Evolutionary conservation across 163 green algal species (phyloP).

Genomic region (Volvox carteri): DNA sequence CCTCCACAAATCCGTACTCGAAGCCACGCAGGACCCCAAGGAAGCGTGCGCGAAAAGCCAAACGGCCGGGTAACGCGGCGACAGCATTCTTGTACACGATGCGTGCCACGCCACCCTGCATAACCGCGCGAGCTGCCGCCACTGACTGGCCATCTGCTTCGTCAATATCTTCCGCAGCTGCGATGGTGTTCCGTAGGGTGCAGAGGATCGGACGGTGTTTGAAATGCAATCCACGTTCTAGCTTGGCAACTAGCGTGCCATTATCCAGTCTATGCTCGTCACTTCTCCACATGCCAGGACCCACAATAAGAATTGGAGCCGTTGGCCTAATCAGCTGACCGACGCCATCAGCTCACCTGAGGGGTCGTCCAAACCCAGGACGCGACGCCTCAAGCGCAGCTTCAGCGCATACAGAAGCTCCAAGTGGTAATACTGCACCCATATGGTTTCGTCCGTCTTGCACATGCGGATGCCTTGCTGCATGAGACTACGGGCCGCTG

Average conservation of each 20-base stretch:
- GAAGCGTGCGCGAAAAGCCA: slow-evolving; percentile 70
- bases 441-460: slow-evolving; percentile 77
- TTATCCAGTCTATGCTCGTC: too few species aligned
- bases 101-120: slow-evolving; percentile 75
- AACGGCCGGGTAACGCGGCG: slow-evolving; percentile 59
- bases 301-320: too few species aligned
- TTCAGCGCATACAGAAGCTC: slow-evolving; percentile 92
- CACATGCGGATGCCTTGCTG: slow-evolving; percentile 93
- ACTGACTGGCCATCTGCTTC: neutral
- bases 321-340: too few species aligned
- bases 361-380: slow-evolving; percentile 82
- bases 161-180: neutral
- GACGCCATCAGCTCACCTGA: slow-evolving; percentile 2
- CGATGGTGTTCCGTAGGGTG: too few species aligned
- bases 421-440: slow-evolving; percentile 93
- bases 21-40: slow-evolving; percentile 73
- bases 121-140: slow-evolving; percentile 63
- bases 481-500: slow-evolving; percentile 90
- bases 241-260: too few species aligned
- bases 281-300: too few species aligned
- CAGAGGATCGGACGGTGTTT: too few species aligned
- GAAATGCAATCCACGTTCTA: too few species aligned
- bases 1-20: slow-evolving; percentile 65
- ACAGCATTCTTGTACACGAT: slow-evolving; percentile 77
- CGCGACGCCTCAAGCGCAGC: slow-evolving; percentile 76